Base-by-base conservation (phyloP, 2,329 filamentous ascomycete species). In the Coniella lustricola region DNA sequence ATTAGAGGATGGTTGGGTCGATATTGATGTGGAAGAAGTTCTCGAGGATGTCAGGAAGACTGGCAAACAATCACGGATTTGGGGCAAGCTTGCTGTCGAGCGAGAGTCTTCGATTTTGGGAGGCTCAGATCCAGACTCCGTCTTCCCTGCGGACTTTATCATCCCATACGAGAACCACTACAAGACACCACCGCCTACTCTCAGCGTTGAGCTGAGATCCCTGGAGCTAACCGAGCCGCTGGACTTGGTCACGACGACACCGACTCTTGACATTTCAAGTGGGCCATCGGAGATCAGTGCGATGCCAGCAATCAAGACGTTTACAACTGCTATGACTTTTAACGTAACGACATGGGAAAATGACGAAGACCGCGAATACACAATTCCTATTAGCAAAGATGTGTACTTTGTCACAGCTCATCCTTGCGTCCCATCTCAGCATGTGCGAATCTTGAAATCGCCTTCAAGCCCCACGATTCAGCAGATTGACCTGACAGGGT, bases 361-460 rank as follows among this genome's bases (percentile, higher is more conserved):
- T 2, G 65, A 68, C 1, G 65, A 70, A 38, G 65, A 62, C 37
- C 56, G 62, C 21, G 59, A 72, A 48, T 56, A 72, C 45, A 68
- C 67, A 2, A 70, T 74, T 44, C 58, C 70, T 1, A 62, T 85
- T 9, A 63, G 65, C 5, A 76, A 80, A 54, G 81, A 85, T 50
- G 71, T 84, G 18, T 76, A 75, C 56, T 85, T 85, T 59, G 77
- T 84, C 16, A 84, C 82, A 1, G 80, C 80, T 0, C 79, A 84
- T 55, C 82, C 82, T 0, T 85, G 82, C 56, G 72, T 77, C 4
- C 74, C 77, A 2, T 79, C 78, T 1, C 70, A 71, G 44, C 71
- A 75, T 48, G 75, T 80, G 2, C 75, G 73, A 53, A 74, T 82
- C 47, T 59, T 83, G 44, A 79, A 76, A 59, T 79, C 78, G 13